Evolutionary conservation across 2,329 filamentous ascomycete genomes (phyloP).

Genomic region (Beauveria scarabaeidicola): DNA sequence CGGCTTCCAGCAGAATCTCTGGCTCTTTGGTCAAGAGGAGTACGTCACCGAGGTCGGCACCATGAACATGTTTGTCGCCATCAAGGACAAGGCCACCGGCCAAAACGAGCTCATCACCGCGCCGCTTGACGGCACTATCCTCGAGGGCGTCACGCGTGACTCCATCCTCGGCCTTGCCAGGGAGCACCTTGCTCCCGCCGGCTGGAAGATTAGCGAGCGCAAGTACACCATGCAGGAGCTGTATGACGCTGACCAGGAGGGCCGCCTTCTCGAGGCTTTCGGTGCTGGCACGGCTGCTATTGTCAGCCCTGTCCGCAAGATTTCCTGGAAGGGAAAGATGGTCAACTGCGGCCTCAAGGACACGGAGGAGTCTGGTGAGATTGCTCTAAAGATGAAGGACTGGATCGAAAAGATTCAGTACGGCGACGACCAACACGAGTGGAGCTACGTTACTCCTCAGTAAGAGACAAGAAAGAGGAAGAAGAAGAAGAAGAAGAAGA

Average conservation of each 20-base stretch:
- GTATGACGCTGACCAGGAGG: conserved; percentile 71
- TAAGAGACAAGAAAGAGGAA: conserved; percentile 11
- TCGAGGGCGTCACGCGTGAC: conserved; percentile 90
- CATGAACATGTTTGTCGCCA: conserved; percentile 93
- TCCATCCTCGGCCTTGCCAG: conserved; percentile 79
- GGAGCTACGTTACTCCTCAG: conserved; percentile 57
- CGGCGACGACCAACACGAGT: conserved; percentile 82
- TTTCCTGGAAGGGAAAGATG: conserved; percentile 76
- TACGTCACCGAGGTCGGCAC: conserved; percentile 96
- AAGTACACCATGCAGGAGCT: conserved; percentile 90
- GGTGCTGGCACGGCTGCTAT: conserved; percentile 90
- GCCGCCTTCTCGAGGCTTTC: conserved; percentile 85
- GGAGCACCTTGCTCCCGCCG: conserved; percentile 73
- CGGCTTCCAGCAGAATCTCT: conserved; percentile 96
- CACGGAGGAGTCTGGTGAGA: conserved; percentile 76
- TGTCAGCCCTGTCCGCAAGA: conserved; percentile 80
- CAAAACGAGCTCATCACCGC: conserved; percentile 91
- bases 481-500: conserved; percentile 1
- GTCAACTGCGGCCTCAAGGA: conserved; percentile 78
- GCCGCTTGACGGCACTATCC: conserved; percentile 89
- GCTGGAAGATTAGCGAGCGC: conserved; percentile 81
- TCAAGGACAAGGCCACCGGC: conserved; percentile 79
- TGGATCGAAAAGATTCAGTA: conserved; percentile 98
- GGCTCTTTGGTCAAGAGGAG: conserved; percentile 93
- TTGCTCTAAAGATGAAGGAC: conserved; percentile 80